Evolutionary conservation across 176 grass and related monocot species (phyloP).

Genomic region (Triticum turgidum): DNA sequence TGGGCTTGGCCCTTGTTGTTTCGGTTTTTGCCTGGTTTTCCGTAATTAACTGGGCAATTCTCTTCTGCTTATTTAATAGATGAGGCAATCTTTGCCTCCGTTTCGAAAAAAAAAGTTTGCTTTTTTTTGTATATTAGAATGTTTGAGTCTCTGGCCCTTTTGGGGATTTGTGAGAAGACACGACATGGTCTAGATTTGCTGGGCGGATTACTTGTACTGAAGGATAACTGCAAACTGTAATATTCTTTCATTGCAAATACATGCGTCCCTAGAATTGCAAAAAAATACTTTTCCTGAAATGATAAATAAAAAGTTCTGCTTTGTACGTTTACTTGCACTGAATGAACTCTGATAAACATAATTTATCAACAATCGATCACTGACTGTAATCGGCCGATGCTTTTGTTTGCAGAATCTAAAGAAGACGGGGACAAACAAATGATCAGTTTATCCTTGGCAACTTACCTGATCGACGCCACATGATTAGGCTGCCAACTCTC

Average conservation of each 20-base stretch:
- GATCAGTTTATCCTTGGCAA: background rate
- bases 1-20: too few species aligned
- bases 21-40: too few species aligned
- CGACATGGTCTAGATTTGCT: background rate
- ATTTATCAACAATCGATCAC: background rate
- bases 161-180: background rate
- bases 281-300: background rate
- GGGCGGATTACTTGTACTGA: background rate
- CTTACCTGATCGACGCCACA: background rate
- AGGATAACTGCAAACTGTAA: background rate
- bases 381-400: background rate
- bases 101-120: background rate
- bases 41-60: too few species aligned
- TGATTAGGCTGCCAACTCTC: too few species aligned
- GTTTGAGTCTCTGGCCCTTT: constrained; percentile 2
- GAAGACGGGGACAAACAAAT: too few species aligned
- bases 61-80: too few species aligned
- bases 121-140: constrained; percentile 4
- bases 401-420: background rate
- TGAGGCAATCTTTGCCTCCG: too few species aligned
- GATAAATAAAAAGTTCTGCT: background rate
- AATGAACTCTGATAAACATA: background rate
- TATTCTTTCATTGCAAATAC: background rate
- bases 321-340: background rate
- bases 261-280: background rate